These are phyloP conservation scores for Alternaria sp. DNA, from an alignment of 2,329 filamentous ascomycete species.

Conservation along the genomic window DNA sequence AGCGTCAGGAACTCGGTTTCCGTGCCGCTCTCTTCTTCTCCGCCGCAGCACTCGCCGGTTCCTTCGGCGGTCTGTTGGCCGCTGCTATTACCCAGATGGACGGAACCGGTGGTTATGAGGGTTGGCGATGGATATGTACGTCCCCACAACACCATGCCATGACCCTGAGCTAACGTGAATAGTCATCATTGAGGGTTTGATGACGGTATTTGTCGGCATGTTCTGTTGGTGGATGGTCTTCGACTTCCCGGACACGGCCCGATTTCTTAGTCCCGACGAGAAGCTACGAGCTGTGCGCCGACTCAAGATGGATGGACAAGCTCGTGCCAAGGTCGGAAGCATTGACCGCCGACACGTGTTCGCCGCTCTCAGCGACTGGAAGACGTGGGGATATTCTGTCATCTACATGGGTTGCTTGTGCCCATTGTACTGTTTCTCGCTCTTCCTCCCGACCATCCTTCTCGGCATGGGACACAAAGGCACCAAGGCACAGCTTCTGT, in stretches of 20 bases:
- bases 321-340: slow-evolving; percentile 64
- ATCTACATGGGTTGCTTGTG: slow-evolving; percentile 70
- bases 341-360: slow-evolving; percentile 52
- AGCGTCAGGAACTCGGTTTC: slow-evolving; percentile 62
- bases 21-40: slow-evolving; percentile 68
- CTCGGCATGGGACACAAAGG: slow-evolving; percentile 61
- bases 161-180: slow-evolving; percentile 21
- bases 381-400: slow-evolving; percentile 62
- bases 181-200: slow-evolving; percentile 51
- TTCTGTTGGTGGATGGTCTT: slow-evolving; percentile 66
- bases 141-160: background rate
- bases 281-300: slow-evolving; percentile 68
- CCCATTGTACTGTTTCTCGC: slow-evolving; percentile 49
- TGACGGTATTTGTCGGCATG: slow-evolving; percentile 49
- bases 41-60: slow-evolving; percentile 65
- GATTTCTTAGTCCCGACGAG: slow-evolving; percentile 63
- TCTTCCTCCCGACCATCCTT: slow-evolving; percentile 60
- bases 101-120: slow-evolving; percentile 57
- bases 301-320: slow-evolving; percentile 73
- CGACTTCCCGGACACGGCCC: slow-evolving; percentile 69
- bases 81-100: slow-evolving; percentile 68
- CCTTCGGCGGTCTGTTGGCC: slow-evolving; percentile 68
- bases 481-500: slow-evolving; percentile 74
- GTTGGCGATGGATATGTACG: slow-evolving; percentile 53
- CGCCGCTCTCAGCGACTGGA: slow-evolving; percentile 58